phyloP scores from a whole-genome alignment of 306 rosid genomes.

The Corylus heterophylla region DNA sequence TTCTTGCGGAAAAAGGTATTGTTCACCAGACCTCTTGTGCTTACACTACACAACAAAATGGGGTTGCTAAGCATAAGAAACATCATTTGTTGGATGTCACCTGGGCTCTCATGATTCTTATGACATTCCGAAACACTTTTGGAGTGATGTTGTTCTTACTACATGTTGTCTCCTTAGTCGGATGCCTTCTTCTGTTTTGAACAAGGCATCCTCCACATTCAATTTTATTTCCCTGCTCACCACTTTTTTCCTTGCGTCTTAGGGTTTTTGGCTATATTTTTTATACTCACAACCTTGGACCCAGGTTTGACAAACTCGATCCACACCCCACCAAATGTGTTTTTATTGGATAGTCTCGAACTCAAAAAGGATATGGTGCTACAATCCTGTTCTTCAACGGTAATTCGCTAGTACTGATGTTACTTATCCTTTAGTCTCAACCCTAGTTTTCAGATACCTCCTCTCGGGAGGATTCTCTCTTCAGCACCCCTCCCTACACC shows the following conservation, averaged over 20 bases:
- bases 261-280: no score
- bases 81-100: not conserved
- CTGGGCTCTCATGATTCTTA: not conserved
- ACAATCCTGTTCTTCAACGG: no score
- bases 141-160: not conserved
- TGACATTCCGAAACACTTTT: not conserved
- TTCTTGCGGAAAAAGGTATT: not conserved
- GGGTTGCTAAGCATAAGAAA: not conserved
- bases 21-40: not conserved
- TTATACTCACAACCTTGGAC: no score
- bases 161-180: not conserved
- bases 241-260: not conserved
- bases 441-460: no score
- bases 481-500: no score
- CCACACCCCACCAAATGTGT: no score
- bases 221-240: not conserved
- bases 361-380: no score
- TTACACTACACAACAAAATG: not conserved
- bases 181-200: not conserved
- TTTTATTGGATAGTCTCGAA: no score
- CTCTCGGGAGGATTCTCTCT: no score
- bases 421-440: no score
- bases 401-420: no score
- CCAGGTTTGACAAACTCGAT: no score
- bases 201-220: not conserved